A percentile compares a stretch with the other conserved stretches of the same genome.
phyloP scores from a whole-genome alignment of 176 grass and related monocot species.

The Dactylis glomerata region DNA sequence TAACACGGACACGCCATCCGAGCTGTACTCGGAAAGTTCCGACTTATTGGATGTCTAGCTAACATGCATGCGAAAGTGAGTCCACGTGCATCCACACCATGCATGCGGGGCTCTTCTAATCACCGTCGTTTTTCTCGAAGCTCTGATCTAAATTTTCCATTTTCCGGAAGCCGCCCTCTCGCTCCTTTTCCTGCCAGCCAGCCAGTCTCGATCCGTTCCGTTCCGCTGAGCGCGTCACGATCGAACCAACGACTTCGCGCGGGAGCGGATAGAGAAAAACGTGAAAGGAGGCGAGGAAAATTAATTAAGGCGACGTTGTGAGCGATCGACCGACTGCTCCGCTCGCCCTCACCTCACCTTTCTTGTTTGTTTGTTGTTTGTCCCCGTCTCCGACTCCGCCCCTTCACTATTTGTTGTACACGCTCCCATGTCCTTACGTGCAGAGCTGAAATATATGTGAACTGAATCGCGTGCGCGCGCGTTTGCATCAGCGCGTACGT shows the following conservation, averaged over 20 bases:
- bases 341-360: not conserved
- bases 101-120: not conserved
- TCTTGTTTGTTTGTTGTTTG: not conserved
- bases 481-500: too few relatives aligned
- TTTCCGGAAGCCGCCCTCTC: not conserved
- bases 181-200: constrained; percentile 12
- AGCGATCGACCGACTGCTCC: not conserved
- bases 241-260: not conserved
- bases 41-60: not conserved
- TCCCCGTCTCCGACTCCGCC: not conserved
- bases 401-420: not conserved
- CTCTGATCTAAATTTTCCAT: too few relatives aligned
- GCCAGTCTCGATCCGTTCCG: too few relatives aligned
- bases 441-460: too few relatives aligned
- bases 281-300: not conserved
- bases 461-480: too few relatives aligned
- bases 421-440: too few relatives aligned
- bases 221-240: not conserved
- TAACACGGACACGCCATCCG: not conserved
- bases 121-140: not conserved
- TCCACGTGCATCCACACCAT: not conserved
- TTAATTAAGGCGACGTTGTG: not conserved
- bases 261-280: not conserved
- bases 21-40: not conserved
- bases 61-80: not conserved